These are phyloP conservation scores for Brassica cretica DNA, from an alignment of 345 rosid species.

Conservation along the genomic window DNA sequence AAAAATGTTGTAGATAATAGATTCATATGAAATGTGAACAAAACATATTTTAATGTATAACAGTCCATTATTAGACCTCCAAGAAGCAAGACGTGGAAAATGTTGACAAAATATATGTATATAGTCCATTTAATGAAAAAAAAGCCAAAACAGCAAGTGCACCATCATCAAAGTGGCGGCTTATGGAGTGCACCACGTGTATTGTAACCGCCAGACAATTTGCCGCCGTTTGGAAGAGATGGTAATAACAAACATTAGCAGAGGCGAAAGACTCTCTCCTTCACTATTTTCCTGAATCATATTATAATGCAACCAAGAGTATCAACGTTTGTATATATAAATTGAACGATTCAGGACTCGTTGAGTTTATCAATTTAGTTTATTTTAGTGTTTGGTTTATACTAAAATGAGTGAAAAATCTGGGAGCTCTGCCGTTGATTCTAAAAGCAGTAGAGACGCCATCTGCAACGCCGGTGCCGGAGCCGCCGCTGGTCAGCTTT, in stretches of 20 bases:
- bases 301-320: not conserved
- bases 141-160: not conserved
- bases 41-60: not conserved
- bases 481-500: slow-evolving; percentile 71
- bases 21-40: not conserved
- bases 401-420: not conserved
- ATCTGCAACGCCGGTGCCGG: slow-evolving; percentile 26
- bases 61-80: not conserved
- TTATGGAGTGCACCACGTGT: not conserved
- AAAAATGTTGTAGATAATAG: not conserved
- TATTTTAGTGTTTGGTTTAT: not conserved
- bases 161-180: not conserved
- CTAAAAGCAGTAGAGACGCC: not conserved
- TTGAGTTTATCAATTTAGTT: not conserved
- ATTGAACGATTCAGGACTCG: not conserved
- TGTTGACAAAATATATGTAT: too few species aligned
- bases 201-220: not conserved
- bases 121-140: not conserved
- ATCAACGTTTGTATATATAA: not conserved
- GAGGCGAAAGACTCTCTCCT: not conserved
- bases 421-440: not conserved
- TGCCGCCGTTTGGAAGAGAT: not conserved
- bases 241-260: not conserved
- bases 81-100: too few species aligned
- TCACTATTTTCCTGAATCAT: slow-evolving; percentile 1